Base-by-base conservation (phyloP, 2,329 filamentous ascomycete genomes). In the Scedosporium apiospermum region DNA sequence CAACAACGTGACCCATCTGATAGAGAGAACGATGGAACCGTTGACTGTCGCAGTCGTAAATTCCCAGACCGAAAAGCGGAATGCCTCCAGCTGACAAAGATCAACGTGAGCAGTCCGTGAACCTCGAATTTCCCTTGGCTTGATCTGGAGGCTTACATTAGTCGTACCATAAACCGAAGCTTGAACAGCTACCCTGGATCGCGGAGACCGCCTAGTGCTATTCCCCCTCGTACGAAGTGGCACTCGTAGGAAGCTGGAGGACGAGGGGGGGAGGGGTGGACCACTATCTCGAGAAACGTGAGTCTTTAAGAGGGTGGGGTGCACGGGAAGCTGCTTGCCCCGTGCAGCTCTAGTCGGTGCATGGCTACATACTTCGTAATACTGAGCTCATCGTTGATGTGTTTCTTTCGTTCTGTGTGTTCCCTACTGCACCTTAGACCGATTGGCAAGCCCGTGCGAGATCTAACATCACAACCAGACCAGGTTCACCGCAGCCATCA, bases 331-430 rank as follows among this genome's bases (percentile, higher is more conserved):
- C 9, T 34, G 59, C 59, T 53, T 53, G 44, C 44, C 34, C 41
- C 59, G n/a, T 61, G 59, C 59, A 61, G 59, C 59, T 61, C 34
- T 58, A 58, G 55, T 38, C 6, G 34, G 34, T 58, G 26, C 51
- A 16, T 26, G 51, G 51, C 51, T 1, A 27, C 51, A 55, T 55
- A 23, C 51, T 55, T 49, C 51, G 34, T 38, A 38, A 38, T 38
- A 12, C 34, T 38, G 34, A 38, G 34, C 34, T 38, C 34, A 9
- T 23, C 23, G 3, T 23, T 23, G 23, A 23, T 55, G 51, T 55
- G 51, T 55, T 55, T 55, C 51, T 55, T 55, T 38, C 34, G 34
- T 38, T 38, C 3, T 55, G 51, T 26, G 51, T 30, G 18, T 55
- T 12, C 23, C 21, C 21, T 55, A n/a, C 51, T 23, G 23, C 51